Evolutionary conservation across 805 yeast species (phyloP), one percentile per base, ranked within the genome.

Genomic region (Nakazawaea peltata): DNA sequence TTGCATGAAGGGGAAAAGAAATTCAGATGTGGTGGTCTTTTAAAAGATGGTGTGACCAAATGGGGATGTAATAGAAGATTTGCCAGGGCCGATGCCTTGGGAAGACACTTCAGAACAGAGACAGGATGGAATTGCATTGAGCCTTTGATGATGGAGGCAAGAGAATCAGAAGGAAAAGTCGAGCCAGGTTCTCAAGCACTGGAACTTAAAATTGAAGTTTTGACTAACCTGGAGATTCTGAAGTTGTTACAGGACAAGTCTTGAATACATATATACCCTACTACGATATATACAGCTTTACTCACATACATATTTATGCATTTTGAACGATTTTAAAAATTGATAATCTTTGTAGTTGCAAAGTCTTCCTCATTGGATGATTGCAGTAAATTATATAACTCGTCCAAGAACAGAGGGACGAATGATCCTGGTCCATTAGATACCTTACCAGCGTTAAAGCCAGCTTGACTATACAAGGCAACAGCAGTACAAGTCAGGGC

Each of bases 61-160:
- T 80, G 90, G 88, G 90, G 88, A 3, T 81, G 90, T 52, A 79
- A 81, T 12, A 73, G 76, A 49, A 64, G 67, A 43, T 81, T 81
- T 54, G 86, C 88, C 4, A 61, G 92, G 28, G 77, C 83, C 2
- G 92, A 82, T 52, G 92, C 90, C 0, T 62, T 81, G 27, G 76
- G 82, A 2, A 66, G 90, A 34, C 92, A 81, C 49, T 80, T 81
- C 49, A 60, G 83, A 37, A 77, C 88, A 2, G 90, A 80, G 41
- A 73, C 82, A 0, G 92, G 92, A 1, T 70, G 80, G 63, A 56
- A 64, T 14, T 81, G 92, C 50, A 71, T 81, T 34, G 61, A 67
- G 41, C 83, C 84, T 3, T 59, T 81, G 41, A 66, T 78, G 64
- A 72, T 68, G 23, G 85, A 77, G 41, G 80, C 34, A 8, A 32